A percentile compares a stretch with the other conserved stretches of the same genome.
Conservation (phyloP, 1,284 basidiomycete species). For the Ganoderma lingzhi region DNA sequence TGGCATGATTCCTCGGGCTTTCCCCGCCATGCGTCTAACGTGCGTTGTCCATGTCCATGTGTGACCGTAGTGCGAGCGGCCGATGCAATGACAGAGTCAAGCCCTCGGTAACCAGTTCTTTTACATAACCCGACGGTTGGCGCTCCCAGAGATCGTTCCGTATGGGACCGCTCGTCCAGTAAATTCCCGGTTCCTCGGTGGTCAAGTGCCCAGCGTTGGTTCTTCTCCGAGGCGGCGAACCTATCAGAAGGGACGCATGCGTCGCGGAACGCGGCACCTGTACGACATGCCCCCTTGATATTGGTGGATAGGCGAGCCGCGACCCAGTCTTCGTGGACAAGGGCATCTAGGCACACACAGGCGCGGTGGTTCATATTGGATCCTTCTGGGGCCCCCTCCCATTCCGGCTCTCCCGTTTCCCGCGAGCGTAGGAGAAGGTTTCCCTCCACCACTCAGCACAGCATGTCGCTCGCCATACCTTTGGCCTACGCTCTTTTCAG, state of each 20-base stretch:
- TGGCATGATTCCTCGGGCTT: background rate
- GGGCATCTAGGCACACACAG: background rate
- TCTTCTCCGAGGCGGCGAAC: background rate
- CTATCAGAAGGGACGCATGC: background rate
- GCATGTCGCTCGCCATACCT: background rate
- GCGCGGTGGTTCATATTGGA: conserved; percentile 1
- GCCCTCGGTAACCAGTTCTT: background rate
- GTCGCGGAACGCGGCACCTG: background rate
- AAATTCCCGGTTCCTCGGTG: background rate
- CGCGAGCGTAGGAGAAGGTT: background rate
- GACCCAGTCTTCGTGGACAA: background rate
- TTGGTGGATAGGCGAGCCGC: background rate
- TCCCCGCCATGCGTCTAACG: background rate
- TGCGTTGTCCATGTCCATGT: background rate
- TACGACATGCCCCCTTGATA: background rate
- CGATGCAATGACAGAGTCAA: background rate
- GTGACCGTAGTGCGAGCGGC: background rate
- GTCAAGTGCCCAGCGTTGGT: background rate
- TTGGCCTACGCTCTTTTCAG: background rate
- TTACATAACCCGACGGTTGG: background rate
- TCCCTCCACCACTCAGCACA: background rate
- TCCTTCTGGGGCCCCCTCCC: background rate
- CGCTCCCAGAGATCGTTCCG: background rate
- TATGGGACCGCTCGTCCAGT: background rate
- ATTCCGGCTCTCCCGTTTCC: background rate